These are phyloP conservation scores for Colletotrichum godetiae DNA, from an alignment of 2,329 filamentous ascomycete species.

Conservation along the genomic window DNA sequence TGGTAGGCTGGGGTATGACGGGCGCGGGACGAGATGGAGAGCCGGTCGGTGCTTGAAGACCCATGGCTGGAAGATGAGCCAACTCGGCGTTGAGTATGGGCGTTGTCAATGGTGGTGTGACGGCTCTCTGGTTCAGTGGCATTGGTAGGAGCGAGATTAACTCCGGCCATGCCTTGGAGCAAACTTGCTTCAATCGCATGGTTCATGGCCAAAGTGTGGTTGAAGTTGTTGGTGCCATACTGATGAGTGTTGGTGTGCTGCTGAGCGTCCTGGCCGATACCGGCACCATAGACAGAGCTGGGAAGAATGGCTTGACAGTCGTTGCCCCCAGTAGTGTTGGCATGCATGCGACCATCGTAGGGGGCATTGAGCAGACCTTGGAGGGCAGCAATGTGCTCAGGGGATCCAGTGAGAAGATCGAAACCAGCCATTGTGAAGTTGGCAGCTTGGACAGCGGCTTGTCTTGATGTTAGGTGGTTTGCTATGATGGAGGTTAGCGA, in stretches of 20 bases:
- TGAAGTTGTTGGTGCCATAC: not conserved
- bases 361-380: not conserved
- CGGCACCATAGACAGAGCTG: not conserved
- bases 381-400: not conserved
- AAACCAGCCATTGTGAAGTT: not conserved
- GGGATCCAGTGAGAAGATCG: not conserved
- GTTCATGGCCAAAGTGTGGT: not conserved
- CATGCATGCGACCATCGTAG: too few relatives aligned
- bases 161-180: not conserved
- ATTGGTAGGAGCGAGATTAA: not conserved
- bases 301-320: not conserved
- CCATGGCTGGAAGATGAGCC: not conserved
- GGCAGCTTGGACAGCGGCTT: not conserved
- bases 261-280: not conserved
- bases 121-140: not conserved
- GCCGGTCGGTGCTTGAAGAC: not conserved
- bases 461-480: not conserved
- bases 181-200: not conserved
- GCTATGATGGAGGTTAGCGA: not conserved
- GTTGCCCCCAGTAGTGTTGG: too few relatives aligned
- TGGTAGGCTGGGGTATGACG: not conserved
- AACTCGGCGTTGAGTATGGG: not conserved
- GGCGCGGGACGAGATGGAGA: not conserved
- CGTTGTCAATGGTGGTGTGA: not conserved
- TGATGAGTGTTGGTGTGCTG: not conserved